phyloP scores from a whole-genome alignment of 306 rosid species.

The Gastrolobium villosum region DNA sequence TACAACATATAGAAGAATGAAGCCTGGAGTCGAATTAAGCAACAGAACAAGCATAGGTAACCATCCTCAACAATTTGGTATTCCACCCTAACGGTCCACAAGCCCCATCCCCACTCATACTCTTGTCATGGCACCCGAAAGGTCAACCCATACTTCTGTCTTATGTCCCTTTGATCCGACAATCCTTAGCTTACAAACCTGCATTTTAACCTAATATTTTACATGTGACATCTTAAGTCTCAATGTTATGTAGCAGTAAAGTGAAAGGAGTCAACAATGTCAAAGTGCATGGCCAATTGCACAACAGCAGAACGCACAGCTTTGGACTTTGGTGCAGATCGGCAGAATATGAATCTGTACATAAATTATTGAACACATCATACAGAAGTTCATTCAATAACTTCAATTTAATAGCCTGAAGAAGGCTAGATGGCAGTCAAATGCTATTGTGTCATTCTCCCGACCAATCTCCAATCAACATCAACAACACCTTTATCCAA shows the following conservation, averaged over 20 bases:
- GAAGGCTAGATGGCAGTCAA: slow-evolving; percentile 27
- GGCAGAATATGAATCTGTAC: slow-evolving; percentile 95
- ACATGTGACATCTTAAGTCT: slow-evolving; percentile 40
- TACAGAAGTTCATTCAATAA: slow-evolving; percentile 37
- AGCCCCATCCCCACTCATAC: slow-evolving; percentile 50
- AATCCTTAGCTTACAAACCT: slow-evolving; percentile 38
- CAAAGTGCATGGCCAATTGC: slow-evolving; percentile 84
- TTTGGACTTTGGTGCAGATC: slow-evolving; percentile 74
- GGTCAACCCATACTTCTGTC: slow-evolving; percentile 28
- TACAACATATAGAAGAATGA: slow-evolving; percentile 50
- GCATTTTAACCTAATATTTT: slow-evolving; percentile 46
- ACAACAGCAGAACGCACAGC: slow-evolving; percentile 70
- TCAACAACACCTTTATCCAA: too few relatives aligned
- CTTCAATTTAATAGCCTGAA: not conserved
- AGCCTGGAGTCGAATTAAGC: slow-evolving; percentile 47
- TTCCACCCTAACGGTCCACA: slow-evolving; percentile 39
- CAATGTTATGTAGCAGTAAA: slow-evolving; percentile 57
- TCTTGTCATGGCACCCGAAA: slow-evolving; percentile 46
- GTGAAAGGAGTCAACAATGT: slow-evolving; percentile 71
- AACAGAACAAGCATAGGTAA: slow-evolving; percentile 53
- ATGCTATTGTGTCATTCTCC: slow-evolving; percentile 14
- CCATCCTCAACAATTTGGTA: slow-evolving; percentile 41
- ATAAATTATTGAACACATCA: slow-evolving; percentile 42
- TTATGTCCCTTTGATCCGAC: slow-evolving; percentile 34
- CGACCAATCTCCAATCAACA: slow-evolving; percentile 32